Evolutionary conservation across 495 filamentous ascomycete species (phyloP), one percentile per base, ranked within the genome.

Genomic region (Aspergillus homomorphus): DNA sequence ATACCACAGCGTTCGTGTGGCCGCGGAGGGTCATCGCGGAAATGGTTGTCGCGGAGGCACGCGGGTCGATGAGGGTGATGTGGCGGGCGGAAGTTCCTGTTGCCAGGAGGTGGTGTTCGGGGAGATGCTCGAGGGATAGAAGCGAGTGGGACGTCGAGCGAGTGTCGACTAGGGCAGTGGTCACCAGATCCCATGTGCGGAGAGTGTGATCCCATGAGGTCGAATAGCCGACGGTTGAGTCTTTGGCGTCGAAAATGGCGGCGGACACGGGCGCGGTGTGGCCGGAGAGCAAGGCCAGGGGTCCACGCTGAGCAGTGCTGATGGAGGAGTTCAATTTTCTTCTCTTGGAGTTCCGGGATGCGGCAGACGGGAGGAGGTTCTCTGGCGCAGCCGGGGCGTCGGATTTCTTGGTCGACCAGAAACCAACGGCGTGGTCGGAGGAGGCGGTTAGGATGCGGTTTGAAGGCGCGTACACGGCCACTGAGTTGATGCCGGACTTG

Each of bases 151-250:
- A 83, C 9, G 89, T 91, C 8, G 89, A 87, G 45, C 92, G 81
- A 19, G 89, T 89, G 66, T 89, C 89, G 42, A 96, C 89, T 12
- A 86, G 77, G 4, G 78, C 63, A 48, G 79, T 72, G 7, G 93
- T 97, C 0, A 89, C 83, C 14, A 98, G 84, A 77, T 98, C 94
- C 83, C 96, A 89, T 0, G 94, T 98, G 22, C 85, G 86, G 59
- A 97, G 77, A 0, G 89, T 88, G 73, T 96, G 92, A 77, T 98
- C 94, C 79, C 87, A 87, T 20, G 90, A 92, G 2, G 82, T 80
- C 0, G 91, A 92, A 79, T 98, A 97, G 30, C 87, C 93, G 22
- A 98, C 88, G 12, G 89, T 96, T 24, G 85, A 71, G 75, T 97
- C 94, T 46, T 81, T 79, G 1, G 86, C 87, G 68, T 93, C 88